Evolutionary conservation across 2,329 filamentous ascomycete genomes (phyloP).

Genomic region (Didymella glomerata): DNA sequence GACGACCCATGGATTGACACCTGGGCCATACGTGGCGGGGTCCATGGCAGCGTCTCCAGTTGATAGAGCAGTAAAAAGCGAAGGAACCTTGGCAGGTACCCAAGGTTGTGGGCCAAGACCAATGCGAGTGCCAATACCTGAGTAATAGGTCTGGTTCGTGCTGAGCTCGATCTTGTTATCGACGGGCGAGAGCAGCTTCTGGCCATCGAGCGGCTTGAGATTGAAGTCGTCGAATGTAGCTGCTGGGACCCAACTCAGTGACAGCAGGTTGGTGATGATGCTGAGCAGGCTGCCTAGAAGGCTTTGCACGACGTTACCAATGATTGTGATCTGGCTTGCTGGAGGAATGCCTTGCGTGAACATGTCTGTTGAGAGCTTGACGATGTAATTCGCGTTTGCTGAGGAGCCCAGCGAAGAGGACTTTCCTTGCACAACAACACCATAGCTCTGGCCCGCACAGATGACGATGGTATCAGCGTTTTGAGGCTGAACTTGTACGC

Average conservation of each 20-base stretch:
- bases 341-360: slow-evolving; percentile 55
- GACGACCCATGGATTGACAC: slow-evolving; percentile 19
- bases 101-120: slow-evolving; percentile 73
- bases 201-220: slow-evolving; percentile 72
- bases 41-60: slow-evolving; percentile 55
- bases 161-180: slow-evolving; percentile 68
- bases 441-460: slow-evolving; percentile 30
- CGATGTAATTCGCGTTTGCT: slow-evolving; percentile 64
- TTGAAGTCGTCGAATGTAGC: slow-evolving; percentile 74
- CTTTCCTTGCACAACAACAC: slow-evolving; percentile 32
- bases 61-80: slow-evolving; percentile 76
- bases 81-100: slow-evolving; percentile 74
- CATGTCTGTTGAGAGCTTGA: slow-evolving; percentile 59
- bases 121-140: slow-evolving; percentile 62
- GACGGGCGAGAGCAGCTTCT: slow-evolving; percentile 66
- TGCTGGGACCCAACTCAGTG: slow-evolving; percentile 60
- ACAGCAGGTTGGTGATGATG: slow-evolving; percentile 63
- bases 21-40: slow-evolving; percentile 45
- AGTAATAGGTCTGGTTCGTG: slow-evolving; percentile 66
- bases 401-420: slow-evolving; percentile 29
- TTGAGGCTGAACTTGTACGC: slow-evolving; percentile 12
- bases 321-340: slow-evolving; percentile 23
- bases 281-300: slow-evolving; percentile 9
- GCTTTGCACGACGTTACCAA: slow-evolving; percentile 30
- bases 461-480: slow-evolving; percentile 18